Base-by-base conservation (phyloP, 1,284 basidiomycete genomes). In the Heterobasidion parviporum region DNA sequence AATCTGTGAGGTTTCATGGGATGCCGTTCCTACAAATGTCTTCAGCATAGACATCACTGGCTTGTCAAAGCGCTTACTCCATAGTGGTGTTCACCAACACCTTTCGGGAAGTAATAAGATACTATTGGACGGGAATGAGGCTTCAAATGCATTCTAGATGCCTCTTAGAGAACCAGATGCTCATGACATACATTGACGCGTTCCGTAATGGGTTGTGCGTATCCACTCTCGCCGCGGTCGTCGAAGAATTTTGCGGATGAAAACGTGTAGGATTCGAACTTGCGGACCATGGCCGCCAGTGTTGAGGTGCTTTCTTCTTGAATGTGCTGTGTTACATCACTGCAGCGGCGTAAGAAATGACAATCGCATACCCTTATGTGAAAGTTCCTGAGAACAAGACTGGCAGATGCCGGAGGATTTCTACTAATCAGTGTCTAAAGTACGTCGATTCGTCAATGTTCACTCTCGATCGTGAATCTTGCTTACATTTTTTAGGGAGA, bases 1-100 rank as follows among this genome's bases (percentile, higher is more conserved):
- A 99, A 73, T 14, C 97, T 82, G 61, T 98, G 94, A 1, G 96
- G 96, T 68, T 98, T 97, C 96, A 99, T 99, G 2, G 96, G 97
- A 75, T 99, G 96, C 49, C 89, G 81, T 80, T 98, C 94, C 90
- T 95, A 67, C 34, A 55, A 36, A 18, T 8, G 32, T 14, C 14
- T 34, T 44, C 7, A 41, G 5, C 36, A 50, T 12, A 18, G 36
- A 26, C 15, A 16, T 20, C 36, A 16, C 8, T 15, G 9, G 43
- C 12, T 41, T 38, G 52, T 41, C 34, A 50, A 3, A 35, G 6
- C 15, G 72, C 83, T 57, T 73, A 94, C 94, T 58, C 94, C 95
- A 73, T 95, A 97, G 68, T 98, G 94, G 70, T 94, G 93, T 63
- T 93, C 88, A 1, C 97, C 97, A 3, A 98, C 92, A 54, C 90